A percentile compares a stretch with the other conserved stretches of the same genome.
Conservation (phyloP, 2,329 filamentous ascomycete species). For the Exophiala mesophila region DNA sequence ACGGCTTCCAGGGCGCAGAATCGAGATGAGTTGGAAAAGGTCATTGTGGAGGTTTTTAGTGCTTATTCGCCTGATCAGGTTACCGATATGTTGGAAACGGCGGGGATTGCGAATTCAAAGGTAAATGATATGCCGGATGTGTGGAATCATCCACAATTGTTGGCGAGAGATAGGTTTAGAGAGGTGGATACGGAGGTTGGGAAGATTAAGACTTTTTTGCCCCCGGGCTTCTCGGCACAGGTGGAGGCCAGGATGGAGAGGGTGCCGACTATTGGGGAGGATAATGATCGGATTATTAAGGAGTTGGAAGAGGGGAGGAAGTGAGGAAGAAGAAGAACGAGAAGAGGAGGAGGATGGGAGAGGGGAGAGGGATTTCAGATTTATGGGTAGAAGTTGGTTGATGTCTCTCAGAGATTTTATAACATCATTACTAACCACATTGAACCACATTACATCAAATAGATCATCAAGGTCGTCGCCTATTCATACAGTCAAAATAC, state of each 20-base stretch:
- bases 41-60: constrained; percentile 44
- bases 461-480: too few relatives aligned
- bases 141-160: constrained; percentile 51
- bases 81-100: constrained; percentile 41
- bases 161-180: constrained; percentile 49
- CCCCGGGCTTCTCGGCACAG: constrained; percentile 41
- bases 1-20: constrained; percentile 47
- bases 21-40: constrained; percentile 41
- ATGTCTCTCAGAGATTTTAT: too few relatives aligned
- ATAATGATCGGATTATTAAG: constrained; percentile 44
- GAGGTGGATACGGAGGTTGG: constrained; percentile 47
- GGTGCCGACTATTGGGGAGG: constrained; percentile 48
- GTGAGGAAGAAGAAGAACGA: too few relatives aligned
- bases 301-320: constrained; percentile 34
- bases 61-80: constrained; percentile 38
- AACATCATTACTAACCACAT: too few relatives aligned
- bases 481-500: too few relatives aligned
- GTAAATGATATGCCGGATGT: constrained; percentile 53
- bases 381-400: too few relatives aligned
- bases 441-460: too few relatives aligned
- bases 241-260: constrained; percentile 38
- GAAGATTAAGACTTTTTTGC: constrained; percentile 45
- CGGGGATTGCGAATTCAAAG: constrained; percentile 52
- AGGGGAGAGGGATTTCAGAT: too few relatives aligned
- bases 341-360: too few relatives aligned